Conservation (phyloP, 805 yeast species). For the Yarrowia alimentaria region DNA sequence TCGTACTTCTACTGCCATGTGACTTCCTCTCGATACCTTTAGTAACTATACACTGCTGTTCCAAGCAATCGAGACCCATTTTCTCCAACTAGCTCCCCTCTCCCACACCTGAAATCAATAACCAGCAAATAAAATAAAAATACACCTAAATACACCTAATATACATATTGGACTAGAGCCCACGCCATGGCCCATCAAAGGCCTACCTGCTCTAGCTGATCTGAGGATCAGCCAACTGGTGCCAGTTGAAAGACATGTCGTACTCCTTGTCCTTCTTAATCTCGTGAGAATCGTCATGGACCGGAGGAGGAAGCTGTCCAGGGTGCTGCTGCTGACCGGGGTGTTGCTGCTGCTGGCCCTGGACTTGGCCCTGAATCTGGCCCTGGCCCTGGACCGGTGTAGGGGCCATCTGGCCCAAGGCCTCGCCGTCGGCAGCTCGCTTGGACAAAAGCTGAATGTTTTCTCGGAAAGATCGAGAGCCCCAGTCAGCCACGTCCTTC, state of each 20-base stretch:
- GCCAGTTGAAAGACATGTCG: conserved; percentile 25
- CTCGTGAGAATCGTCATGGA: neutral
- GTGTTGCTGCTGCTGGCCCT: neutral
- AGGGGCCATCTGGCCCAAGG: conserved; percentile 8
- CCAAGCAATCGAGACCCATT: no score
- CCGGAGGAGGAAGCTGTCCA: no score
- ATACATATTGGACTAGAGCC: neutral
- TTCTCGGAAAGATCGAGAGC: conserved; percentile 33
- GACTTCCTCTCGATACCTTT: no score
- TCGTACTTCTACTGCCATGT: no score
- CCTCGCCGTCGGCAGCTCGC: conserved; percentile 18
- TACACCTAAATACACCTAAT: conserved; percentile 7
- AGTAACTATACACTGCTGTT: no score
- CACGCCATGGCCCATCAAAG: neutral
- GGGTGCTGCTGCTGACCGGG: conserved; percentile 6
- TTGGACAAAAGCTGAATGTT: conserved; percentile 23
- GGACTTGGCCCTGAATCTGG: neutral
- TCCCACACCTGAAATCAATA: no score
- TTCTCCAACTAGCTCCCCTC: no score
- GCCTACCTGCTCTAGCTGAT: conserved; percentile 1
- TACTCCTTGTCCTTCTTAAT: conserved; percentile 26
- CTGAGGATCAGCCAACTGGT: conserved; percentile 22
- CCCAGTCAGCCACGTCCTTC: conserved; percentile 49
- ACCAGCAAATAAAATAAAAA: conserved; percentile 6
- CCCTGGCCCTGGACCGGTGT: neutral